These are phyloP conservation scores for Cytospora paraplurivora DNA, from an alignment of 2,329 filamentous ascomycete genomes.

Conservation along the genomic window DNA sequence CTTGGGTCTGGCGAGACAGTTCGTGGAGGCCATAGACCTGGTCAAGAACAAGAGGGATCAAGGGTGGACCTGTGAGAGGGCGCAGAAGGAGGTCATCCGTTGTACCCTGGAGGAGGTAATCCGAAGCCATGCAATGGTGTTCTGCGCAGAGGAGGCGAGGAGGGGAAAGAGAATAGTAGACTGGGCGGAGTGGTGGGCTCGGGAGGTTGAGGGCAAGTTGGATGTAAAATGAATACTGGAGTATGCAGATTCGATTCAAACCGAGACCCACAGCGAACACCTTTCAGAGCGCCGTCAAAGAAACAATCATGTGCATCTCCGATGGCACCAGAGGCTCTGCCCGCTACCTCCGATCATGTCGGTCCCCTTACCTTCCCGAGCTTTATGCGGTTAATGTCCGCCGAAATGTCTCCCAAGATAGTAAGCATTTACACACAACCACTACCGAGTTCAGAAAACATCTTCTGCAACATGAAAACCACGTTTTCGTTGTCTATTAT, in stretches of 20 bases:
- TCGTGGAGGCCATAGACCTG: slow-evolving; percentile 77
- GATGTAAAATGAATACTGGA: slow-evolving; percentile 4
- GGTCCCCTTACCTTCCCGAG: no score
- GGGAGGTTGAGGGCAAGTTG: slow-evolving; percentile 46
- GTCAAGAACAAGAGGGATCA: slow-evolving; percentile 75
- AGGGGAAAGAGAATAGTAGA: slow-evolving; percentile 68
- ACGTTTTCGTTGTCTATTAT: neutral
- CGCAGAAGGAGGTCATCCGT: slow-evolving; percentile 75
- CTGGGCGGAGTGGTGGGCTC: slow-evolving; percentile 76
- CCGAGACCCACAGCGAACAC: no score
- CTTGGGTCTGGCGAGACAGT: slow-evolving; percentile 77
- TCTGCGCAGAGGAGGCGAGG: slow-evolving; percentile 89
- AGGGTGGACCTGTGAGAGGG: slow-evolving; percentile 64
- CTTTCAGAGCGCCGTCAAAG: no score
- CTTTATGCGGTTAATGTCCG: no score
- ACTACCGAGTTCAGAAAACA: neutral
- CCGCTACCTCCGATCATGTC: no score
- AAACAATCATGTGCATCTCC: no score
- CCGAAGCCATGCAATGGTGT: slow-evolving; percentile 89
- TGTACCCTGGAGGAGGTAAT: slow-evolving; percentile 85
- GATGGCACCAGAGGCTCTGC: no score
- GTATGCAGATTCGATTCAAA: no score
- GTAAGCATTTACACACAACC: neutral
- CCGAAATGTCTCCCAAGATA: no score
- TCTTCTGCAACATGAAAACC: neutral